Evolutionary conservation across 164 flowering plant species (phyloP).

Genomic region (Stephania japonica): DNA sequence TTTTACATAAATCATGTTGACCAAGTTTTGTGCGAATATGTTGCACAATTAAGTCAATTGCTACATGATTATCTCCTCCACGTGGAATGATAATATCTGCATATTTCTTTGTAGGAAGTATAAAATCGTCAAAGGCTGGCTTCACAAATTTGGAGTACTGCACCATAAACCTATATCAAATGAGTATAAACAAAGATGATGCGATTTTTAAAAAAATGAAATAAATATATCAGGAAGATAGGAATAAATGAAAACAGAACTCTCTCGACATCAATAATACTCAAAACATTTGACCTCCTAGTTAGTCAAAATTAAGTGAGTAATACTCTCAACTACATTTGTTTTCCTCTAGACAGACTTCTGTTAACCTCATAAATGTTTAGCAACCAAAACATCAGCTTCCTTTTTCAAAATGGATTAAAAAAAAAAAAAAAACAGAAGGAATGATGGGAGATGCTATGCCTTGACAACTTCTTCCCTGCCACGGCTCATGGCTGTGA

Average conservation of each 20-base stretch:
- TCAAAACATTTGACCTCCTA: not conserved
- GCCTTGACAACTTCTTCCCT: not conserved
- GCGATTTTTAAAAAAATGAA: not conserved
- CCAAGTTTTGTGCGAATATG: constrained; percentile 97
- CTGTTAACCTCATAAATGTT: not conserved
- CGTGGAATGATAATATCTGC: constrained; percentile 97
- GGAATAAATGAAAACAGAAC: not conserved
- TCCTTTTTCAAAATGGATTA: not conserved
- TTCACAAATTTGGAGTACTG: constrained; percentile 98
- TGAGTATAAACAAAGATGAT: not conserved
- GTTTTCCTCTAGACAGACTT: not conserved
- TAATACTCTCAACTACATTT: not conserved
- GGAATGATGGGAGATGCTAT: not conserved
- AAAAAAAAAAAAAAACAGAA: not conserved
- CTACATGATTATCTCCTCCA: constrained; percentile 98
- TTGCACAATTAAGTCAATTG: constrained; percentile 95
- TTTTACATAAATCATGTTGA: constrained; percentile 96
- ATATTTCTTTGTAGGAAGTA: constrained; percentile 96
- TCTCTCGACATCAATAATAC: not conserved
- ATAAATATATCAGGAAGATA: not conserved
- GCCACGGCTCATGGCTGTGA: not conserved
- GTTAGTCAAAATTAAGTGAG: not conserved
- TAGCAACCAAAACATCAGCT: not conserved
- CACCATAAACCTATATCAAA: constrained; percentile 18
- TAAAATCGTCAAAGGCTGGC: constrained; percentile 98